Conservation (phyloP, 352 stramenopile genomes). For the Pythium brassicae region DNA sequence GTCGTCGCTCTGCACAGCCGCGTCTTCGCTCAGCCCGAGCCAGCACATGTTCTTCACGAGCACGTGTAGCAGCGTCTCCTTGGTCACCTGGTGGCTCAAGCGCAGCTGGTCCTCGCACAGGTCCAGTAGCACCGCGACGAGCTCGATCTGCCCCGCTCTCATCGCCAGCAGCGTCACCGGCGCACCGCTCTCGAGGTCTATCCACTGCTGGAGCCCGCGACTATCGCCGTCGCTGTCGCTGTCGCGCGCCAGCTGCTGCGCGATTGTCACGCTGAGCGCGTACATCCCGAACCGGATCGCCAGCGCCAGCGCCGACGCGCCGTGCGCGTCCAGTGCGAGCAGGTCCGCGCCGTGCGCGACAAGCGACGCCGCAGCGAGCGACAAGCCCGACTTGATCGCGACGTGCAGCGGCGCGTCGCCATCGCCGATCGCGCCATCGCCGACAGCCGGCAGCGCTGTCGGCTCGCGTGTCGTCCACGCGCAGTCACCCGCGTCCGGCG, state of each 20-base stretch:
- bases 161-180: slow-evolving; percentile 43
- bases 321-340: slow-evolving; percentile 31
- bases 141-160: slow-evolving; percentile 53
- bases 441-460: neutral
- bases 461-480: slow-evolving; percentile 14
- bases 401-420: slow-evolving; percentile 50
- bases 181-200: slow-evolving; percentile 42
- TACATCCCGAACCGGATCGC: slow-evolving; percentile 66
- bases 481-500: slow-evolving; percentile 19
- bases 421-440: slow-evolving; percentile 18
- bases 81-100: slow-evolving; percentile 16
- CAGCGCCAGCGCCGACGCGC: slow-evolving; percentile 36
- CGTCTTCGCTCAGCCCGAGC: slow-evolving; percentile 18
- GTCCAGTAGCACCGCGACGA: slow-evolving; percentile 54
- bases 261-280: slow-evolving; percentile 26
- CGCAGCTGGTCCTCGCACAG: slow-evolving; percentile 17
- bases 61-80: slow-evolving; percentile 39
- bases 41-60: slow-evolving; percentile 39
- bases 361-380: slow-evolving; percentile 33
- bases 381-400: slow-evolving; percentile 49
- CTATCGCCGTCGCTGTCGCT: neutral
- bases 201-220: slow-evolving; percentile 21
- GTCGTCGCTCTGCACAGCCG: neutral
- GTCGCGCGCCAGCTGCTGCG: slow-evolving; percentile 1
- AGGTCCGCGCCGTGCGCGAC: slow-evolving; percentile 45